These are phyloP conservation scores for Brasenia schreberi DNA, from an alignment of 164 flowering plant species.

Conservation along the genomic window DNA sequence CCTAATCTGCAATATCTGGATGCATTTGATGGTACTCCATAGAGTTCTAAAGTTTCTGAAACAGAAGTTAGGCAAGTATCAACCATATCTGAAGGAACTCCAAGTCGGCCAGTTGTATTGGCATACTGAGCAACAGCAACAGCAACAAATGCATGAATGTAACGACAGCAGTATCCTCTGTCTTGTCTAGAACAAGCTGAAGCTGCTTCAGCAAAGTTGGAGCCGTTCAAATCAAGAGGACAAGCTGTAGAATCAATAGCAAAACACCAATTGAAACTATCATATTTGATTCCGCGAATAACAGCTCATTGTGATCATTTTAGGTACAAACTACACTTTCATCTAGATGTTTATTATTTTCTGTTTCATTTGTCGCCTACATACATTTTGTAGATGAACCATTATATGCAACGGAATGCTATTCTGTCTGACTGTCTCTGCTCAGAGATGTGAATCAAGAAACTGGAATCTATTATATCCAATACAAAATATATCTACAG, in stretches of 20 bases:
- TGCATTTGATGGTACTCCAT: constrained; percentile 71
- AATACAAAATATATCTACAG: constrained; percentile 57
- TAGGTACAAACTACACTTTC: too few relatives aligned
- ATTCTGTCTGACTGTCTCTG: too few relatives aligned
- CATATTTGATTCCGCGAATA: too few relatives aligned
- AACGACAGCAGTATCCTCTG: constrained; percentile 87
- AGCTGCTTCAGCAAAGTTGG: constrained; percentile 63
- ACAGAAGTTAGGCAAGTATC: constrained; percentile 53
- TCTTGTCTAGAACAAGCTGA: constrained; percentile 55
- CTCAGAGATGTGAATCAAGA: too few relatives aligned
- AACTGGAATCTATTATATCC: too few relatives aligned
- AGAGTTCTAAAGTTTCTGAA: constrained; percentile 48
- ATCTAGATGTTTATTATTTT: too few relatives aligned
- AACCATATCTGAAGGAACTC: constrained; percentile 53
- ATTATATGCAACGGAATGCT: too few relatives aligned
- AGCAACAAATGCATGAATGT: constrained; percentile 79
- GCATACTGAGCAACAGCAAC: constrained; percentile 77
- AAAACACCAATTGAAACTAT: neutral
- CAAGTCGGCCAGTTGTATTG: constrained; percentile 56
- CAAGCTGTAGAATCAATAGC: constrained; percentile 45
- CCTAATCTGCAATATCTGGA: constrained; percentile 72
- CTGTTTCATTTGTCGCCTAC: too few relatives aligned
- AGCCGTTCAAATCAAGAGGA: constrained; percentile 73
- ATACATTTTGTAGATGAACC: too few relatives aligned
- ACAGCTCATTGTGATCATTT: too few relatives aligned